phyloP scores from a whole-genome alignment of 2,329 filamentous ascomycete species.

The Colletotrichum truncatum region DNA sequence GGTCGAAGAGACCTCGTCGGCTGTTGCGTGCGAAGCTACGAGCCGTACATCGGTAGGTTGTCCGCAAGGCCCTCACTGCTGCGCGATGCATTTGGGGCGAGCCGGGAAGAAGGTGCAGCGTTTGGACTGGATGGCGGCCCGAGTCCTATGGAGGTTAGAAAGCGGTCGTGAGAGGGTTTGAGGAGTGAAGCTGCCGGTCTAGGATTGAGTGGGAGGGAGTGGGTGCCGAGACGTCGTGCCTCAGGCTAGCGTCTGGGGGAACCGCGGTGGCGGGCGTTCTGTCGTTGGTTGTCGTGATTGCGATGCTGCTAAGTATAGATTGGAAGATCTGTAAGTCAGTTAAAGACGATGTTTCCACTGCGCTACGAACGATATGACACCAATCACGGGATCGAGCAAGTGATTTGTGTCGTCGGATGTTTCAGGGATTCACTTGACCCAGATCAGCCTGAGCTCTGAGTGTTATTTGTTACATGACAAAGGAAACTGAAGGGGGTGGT shows the following conservation, averaged over 20 bases:
- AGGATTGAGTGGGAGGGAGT: background rate
- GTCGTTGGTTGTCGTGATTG: background rate
- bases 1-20: constrained; percentile 50
- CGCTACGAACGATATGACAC: background rate
- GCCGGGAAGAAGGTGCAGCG: constrained; percentile 3
- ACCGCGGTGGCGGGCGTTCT: background rate
- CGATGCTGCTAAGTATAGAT: constrained; percentile 11
- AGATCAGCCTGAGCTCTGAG: background rate
- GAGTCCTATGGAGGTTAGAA: constrained; percentile 21
- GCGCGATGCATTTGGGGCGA: constrained; percentile 75
- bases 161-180: constrained; percentile 26
- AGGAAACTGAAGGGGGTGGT: background rate
- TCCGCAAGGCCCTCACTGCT: constrained; percentile 73
- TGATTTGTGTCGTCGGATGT: constrained; percentile 10
- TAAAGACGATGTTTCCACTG: background rate
- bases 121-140: constrained; percentile 29
- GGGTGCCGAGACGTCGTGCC: constrained; percentile 23
- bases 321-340: background rate
- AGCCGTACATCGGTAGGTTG: constrained; percentile 71
- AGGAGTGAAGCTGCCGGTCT: background rate
- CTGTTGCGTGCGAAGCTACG: constrained; percentile 65
- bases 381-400: background rate
- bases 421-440: constrained; percentile 10
- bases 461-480: background rate
- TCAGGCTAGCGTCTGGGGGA: constrained; percentile 20